phyloP scores from a whole-genome alignment of 345 rosid genomes.

The Adansonia digitata region DNA sequence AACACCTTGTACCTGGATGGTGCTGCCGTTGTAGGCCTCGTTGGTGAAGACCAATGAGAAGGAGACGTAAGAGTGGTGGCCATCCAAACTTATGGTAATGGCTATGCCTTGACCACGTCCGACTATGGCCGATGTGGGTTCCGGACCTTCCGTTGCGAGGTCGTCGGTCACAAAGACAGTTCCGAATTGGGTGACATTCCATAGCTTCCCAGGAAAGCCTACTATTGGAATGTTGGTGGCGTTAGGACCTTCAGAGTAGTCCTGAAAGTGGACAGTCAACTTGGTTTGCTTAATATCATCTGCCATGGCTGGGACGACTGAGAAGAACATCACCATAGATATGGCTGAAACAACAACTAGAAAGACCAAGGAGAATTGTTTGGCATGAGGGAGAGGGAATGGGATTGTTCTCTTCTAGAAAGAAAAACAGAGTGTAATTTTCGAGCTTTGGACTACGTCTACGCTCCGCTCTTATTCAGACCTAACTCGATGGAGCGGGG shows the following conservation, averaged over 20 bases:
- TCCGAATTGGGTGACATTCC: conserved; percentile 6
- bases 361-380: too few species aligned
- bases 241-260: not conserved
- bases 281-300: conserved; percentile 2
- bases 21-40: conserved; percentile 5
- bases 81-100: conserved; percentile 1
- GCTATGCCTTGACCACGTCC: conserved; percentile 6
- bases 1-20: not conserved
- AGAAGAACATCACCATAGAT: not conserved
- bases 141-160: not conserved
- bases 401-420: too few species aligned
- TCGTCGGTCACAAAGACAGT: not conserved
- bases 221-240: conserved; percentile 9
- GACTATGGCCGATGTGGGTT: not conserved
- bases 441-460: too few species aligned
- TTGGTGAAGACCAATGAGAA: not conserved
- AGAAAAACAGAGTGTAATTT: too few species aligned
- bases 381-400: too few species aligned
- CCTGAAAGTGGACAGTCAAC: conserved; percentile 13
- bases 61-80: not conserved
- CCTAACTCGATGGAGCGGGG: too few species aligned
- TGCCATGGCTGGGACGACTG: not conserved
- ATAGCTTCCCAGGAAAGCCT: conserved; percentile 5
- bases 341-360: not conserved
- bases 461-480: too few species aligned